Conservation (phyloP, 2,329 filamentous ascomycete species). For the Talaromyces sp. region DNA sequence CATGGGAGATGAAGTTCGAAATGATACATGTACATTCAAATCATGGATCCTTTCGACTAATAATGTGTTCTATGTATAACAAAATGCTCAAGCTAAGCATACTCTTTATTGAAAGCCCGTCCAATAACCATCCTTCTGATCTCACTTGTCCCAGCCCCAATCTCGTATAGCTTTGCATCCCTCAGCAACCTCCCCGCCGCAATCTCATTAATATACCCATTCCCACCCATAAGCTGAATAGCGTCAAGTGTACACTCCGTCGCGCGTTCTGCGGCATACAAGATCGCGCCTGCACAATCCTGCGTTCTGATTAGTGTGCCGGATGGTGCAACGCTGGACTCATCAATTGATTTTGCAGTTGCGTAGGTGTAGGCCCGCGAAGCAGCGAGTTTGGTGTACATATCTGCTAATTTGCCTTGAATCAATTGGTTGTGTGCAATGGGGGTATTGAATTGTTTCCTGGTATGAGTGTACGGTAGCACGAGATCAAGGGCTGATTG, state of each 20-base stretch:
- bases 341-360: slow-evolving; percentile 76
- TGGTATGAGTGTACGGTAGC: slow-evolving; percentile 82
- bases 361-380: slow-evolving; percentile 82
- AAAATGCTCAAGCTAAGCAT: slow-evolving; percentile 35
- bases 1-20: neutral
- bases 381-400: slow-evolving; percentile 91
- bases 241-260: slow-evolving; percentile 53
- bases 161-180: slow-evolving; percentile 83
- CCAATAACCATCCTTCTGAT: slow-evolving; percentile 93
- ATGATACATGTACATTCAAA: neutral
- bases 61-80: neutral
- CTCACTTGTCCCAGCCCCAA: slow-evolving; percentile 93
- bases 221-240: slow-evolving; percentile 89
- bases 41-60: neutral
- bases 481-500: slow-evolving; percentile 81
- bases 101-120: slow-evolving; percentile 85
- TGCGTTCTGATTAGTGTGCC: slow-evolving; percentile 65
- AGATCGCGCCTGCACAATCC: slow-evolving; percentile 89
- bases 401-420: slow-evolving; percentile 89
- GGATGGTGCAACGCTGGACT: slow-evolving; percentile 50
- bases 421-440: slow-evolving; percentile 91
- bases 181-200: slow-evolving; percentile 79
- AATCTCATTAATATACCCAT: slow-evolving; percentile 95
- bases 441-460: slow-evolving; percentile 81
- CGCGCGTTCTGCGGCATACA: slow-evolving; percentile 71